Base-by-base conservation (phyloP, 805 yeast genomes). In the Suhomyces pyralidae region DNA sequence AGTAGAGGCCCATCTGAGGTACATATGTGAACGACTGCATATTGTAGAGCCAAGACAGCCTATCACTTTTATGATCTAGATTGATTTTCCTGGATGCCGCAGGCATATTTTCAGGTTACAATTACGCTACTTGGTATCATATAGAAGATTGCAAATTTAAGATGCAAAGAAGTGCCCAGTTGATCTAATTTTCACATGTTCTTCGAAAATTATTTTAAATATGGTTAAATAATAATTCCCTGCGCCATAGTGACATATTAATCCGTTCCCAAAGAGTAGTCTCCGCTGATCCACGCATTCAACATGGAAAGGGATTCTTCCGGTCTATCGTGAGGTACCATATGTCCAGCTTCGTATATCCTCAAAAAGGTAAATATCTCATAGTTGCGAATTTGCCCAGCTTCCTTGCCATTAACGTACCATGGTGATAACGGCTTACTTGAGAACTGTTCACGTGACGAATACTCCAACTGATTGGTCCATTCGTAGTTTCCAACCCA, bases 401-500 rank as follows among this genome's bases (percentile, higher is more conserved):
- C 80, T 50, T 52, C 50, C 50, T 51, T 49, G 12, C 55, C 56
- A n/a, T 48, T 51, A 42, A 62, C 57, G 51, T 49, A 40, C 64
- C 63, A 61, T 15, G 58, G 61, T 45, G 47, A 43, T 53, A 60
- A 51, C 1, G 56, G 55, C 34, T 54, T 49, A 9, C 50, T 51
- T 36, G 52, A 54, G 34, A 59, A 61, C 40, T 49, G 48, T 14
- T 59, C 59, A 46, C 55, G 60, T 24, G 54, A 55, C 20, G 52
- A 48, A 51, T 58, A 61, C 40, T 53, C 56, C 45, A 61, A 55
- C 9, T 56, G 56, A 34, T 71, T 72, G 30, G 68, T 66, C 63
- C 70, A 71, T 28, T 75, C 77, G 32, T 70, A 61, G 59, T 74
- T 67, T 45, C 79, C 79, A 51, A 74, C 56, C 79, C 80, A 75